phyloP scores from a whole-genome alignment of 805 yeast species.

The Cyberlindnera euphorbiae region DNA sequence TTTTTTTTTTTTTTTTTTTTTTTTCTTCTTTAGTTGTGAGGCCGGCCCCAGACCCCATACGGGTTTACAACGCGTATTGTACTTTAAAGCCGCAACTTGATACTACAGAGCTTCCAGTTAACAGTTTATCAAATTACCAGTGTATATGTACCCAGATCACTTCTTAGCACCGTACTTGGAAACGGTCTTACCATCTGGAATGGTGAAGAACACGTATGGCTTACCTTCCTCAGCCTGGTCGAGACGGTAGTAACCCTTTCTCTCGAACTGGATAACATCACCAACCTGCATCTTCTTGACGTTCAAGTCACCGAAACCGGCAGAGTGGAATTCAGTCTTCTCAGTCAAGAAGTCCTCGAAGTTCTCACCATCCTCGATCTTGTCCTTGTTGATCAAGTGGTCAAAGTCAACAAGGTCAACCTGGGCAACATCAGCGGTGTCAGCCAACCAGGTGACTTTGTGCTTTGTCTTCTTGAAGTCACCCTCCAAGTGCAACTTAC shows the following conservation, averaged over 20 bases:
- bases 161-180: conserved; percentile 55
- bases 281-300: conserved; percentile 74
- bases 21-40: no score
- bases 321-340: conserved; percentile 75
- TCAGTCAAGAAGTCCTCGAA: conserved; percentile 90
- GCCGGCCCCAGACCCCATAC: no score
- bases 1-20: no score
- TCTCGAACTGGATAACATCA: conserved; percentile 89
- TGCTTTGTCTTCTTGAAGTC: conserved; percentile 95
- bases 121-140: no score
- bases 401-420: conserved; percentile 89
- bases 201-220: conserved; percentile 78
- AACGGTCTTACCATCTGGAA: conserved; percentile 91
- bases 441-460: conserved; percentile 93
- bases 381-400: conserved; percentile 91
- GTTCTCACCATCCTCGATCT: conserved; percentile 89
- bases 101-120: no score
- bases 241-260: conserved; percentile 92
- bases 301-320: conserved; percentile 77
- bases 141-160: no score
- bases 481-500: conserved; percentile 85
- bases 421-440: conserved; percentile 62
- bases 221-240: conserved; percentile 59
- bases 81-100: no score
- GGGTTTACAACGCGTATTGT: no score